Evolutionary conservation across 2,329 filamentous ascomycete species (phyloP).

Genomic region (Neopestalotiopsis sp.): DNA sequence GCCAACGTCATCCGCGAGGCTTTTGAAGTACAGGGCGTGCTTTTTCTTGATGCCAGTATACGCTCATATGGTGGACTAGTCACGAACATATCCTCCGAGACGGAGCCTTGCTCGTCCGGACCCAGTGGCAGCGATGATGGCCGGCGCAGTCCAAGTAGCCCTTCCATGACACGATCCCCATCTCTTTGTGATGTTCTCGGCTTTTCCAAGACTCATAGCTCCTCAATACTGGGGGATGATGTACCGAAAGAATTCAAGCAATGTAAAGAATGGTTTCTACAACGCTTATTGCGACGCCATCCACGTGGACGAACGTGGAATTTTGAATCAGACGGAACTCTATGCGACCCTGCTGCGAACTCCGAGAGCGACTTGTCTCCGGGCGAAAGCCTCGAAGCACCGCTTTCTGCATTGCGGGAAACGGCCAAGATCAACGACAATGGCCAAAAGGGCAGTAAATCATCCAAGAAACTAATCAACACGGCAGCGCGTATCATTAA

Average conservation of each 20-base stretch:
- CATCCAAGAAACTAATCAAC: not conserved
- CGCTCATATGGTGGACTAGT: slow-evolving; percentile 22
- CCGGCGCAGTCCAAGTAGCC: not conserved
- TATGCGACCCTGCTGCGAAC: not conserved
- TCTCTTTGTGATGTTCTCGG: slow-evolving; percentile 36
- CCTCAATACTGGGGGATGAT: slow-evolving; percentile 35
- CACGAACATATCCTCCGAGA: not conserved
- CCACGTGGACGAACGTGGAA: slow-evolving; percentile 52
- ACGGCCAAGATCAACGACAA: not conserved
- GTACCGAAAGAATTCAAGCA: slow-evolving; percentile 29
- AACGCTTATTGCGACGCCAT: slow-evolving; percentile 47
- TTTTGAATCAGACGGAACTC: slow-evolving; percentile 9
- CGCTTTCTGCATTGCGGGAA: not conserved
- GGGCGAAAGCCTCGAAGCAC: not conserved
- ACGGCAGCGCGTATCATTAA: slow-evolving; percentile 15
- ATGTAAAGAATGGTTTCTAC: slow-evolving; percentile 40
- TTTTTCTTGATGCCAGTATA: slow-evolving; percentile 38
- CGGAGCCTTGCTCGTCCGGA: not conserved
- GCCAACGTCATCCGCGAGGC: slow-evolving; percentile 48
- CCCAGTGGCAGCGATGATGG: not conserved
- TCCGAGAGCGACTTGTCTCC: not conserved
- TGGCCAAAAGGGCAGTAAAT: not conserved
- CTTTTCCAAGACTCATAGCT: slow-evolving; percentile 39
- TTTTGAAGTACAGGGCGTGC: slow-evolving; percentile 45
- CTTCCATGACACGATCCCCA: not conserved